These are phyloP conservation scores for Phytophthora ramorum DNA, from an alignment of 352 stramenopile species.

Conservation along the genomic window DNA sequence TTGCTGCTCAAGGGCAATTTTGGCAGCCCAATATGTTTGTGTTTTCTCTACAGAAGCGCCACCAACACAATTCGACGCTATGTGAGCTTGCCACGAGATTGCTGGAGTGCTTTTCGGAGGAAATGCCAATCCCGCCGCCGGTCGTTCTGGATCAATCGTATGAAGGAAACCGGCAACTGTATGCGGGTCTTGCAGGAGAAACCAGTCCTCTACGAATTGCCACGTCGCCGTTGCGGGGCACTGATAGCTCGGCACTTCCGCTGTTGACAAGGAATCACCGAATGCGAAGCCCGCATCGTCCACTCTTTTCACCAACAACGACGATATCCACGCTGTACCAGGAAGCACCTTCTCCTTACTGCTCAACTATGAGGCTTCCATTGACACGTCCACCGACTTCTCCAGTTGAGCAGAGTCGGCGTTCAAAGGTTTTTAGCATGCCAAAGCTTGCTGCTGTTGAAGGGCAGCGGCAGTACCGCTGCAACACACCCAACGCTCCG, in stretches of 20 bases:
- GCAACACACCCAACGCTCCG: conserved; percentile 56
- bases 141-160: conserved; percentile 44
- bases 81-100: conserved; percentile 50
- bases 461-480: conserved; percentile 53
- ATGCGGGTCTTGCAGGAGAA: conserved; percentile 1
- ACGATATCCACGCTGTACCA: conserved; percentile 69
- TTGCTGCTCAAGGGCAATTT: conserved; percentile 69
- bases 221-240: conserved; percentile 14
- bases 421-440: conserved; percentile 68
- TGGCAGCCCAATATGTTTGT: conserved; percentile 88
- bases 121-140: conserved; percentile 63
- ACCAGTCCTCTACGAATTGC: conserved; percentile 4
- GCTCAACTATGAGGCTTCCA: conserved; percentile 44
- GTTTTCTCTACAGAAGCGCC: conserved; percentile 74
- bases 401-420: conserved; percentile 49
- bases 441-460: conserved; percentile 64
- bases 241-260: conserved; percentile 41
- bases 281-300: conserved; percentile 25
- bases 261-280: conserved; percentile 25
- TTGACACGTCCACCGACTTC: conserved; percentile 54
- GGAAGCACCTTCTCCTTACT: conserved; percentile 60
- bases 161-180: conserved; percentile 4
- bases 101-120: conserved; percentile 47
- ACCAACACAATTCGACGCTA: conserved; percentile 57
- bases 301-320: conserved; percentile 57